Conservation (phyloP, 2,329 filamentous ascomycete species). For the Lojkania enalia region DNA sequence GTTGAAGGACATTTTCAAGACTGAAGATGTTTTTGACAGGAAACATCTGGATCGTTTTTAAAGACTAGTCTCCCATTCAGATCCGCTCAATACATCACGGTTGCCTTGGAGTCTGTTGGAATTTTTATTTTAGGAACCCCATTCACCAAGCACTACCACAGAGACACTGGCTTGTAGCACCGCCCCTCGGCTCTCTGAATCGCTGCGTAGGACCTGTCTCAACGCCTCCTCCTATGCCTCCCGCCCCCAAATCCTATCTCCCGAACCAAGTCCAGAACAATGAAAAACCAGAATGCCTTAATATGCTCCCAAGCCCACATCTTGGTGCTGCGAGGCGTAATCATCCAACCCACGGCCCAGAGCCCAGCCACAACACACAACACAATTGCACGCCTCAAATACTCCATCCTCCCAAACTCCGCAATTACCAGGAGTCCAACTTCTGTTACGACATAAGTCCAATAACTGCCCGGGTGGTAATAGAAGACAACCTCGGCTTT, state of each 20-base stretch:
- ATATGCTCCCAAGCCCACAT: constrained; percentile 15
- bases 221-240: constrained; percentile 8
- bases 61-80: no score
- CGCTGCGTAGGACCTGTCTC: no score
- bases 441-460: constrained; percentile 6
- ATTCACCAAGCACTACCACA: no score
- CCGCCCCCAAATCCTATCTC: constrained; percentile 12
- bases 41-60: no score
- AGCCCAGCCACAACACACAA: constrained; percentile 10
- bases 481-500: constrained; percentile 5
- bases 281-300: constrained; percentile 13
- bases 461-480: constrained; percentile 11
- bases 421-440: constrained; percentile 2
- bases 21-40: constrained; percentile 6
- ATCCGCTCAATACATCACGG: no score
- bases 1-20: constrained; percentile 61
- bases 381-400: constrained; percentile 11
- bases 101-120: no score
- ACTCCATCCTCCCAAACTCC: constrained; percentile 8
- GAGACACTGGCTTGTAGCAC: no score
- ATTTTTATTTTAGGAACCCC: no score
- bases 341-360: constrained; percentile 14
- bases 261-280: constrained; percentile 14
- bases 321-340: constrained; percentile 13
- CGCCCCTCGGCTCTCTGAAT: no score